Conservation (phyloP, 306 rosid genomes). For the Gillenia trifoliata region DNA sequence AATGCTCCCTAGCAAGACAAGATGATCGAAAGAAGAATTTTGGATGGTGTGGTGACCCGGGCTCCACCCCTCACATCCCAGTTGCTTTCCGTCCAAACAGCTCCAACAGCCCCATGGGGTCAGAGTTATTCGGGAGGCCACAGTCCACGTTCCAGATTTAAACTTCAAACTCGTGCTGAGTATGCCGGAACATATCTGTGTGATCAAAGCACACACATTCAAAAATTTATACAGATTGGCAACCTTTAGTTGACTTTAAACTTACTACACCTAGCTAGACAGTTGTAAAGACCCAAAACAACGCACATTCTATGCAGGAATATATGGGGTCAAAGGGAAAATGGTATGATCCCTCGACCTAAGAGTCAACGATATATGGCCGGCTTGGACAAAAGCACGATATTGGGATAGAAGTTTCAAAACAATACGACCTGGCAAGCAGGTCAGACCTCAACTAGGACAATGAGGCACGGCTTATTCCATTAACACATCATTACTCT, state of each 20-base stretch:
- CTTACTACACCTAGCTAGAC: neutral
- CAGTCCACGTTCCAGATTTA: conserved; percentile 68
- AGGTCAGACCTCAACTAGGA: neutral
- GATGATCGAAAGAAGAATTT: conserved; percentile 46
- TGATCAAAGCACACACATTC: conserved; percentile 16
- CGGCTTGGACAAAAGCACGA: neutral
- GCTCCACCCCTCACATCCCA: conserved; percentile 82
- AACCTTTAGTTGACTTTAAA: neutral
- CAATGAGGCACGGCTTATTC: neutral
- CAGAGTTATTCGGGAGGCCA: conserved; percentile 73
- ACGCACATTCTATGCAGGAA: too few species aligned
- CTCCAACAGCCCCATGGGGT: conserved; percentile 65
- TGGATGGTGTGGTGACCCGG: conserved; percentile 66
- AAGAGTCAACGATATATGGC: neutral
- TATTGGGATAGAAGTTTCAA: neutral
- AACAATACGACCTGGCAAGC: neutral
- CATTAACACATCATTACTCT: neutral
- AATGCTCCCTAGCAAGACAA: conserved; percentile 72
- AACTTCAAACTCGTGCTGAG: conserved; percentile 68
- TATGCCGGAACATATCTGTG: conserved; percentile 92
- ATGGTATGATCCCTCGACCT: too few species aligned
- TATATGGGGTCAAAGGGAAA: too few species aligned
- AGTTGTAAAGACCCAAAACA: neutral
- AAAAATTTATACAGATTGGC: too few species aligned
- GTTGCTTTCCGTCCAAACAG: conserved; percentile 95